These are phyloP conservation scores for Nemophila menziesii DNA, from an alignment of 257 asterid species.

Conservation along the genomic window DNA sequence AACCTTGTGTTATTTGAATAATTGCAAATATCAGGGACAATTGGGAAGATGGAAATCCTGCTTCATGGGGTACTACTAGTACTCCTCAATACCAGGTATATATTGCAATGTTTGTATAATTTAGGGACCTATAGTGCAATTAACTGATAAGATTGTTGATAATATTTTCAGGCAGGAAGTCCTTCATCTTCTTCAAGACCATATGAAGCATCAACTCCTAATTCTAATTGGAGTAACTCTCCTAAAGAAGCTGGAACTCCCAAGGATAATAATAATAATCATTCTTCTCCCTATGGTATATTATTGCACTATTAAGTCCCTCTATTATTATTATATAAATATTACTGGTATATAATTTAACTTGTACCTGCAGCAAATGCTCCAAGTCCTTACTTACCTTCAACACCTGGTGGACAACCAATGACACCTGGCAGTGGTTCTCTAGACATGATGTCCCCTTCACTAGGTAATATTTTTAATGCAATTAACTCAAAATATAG, in stretches of 20 bases:
- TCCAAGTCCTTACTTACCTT: too few species aligned
- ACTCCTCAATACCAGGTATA: conserved; percentile 90
- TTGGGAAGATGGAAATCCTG: conserved; percentile 98
- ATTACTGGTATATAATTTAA: too few species aligned
- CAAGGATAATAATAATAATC: conserved; percentile 57
- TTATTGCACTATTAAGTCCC: too few species aligned
- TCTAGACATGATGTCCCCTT: too few species aligned
- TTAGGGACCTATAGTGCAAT: not conserved
- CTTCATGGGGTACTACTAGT: conserved; percentile 84
- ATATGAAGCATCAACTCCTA: conserved; percentile 97
- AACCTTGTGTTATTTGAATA: conserved; percentile 13
- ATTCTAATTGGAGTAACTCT: conserved; percentile 72
- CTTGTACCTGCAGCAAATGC: too few species aligned
- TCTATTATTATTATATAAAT: too few species aligned
- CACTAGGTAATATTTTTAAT: too few species aligned
- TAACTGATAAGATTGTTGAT: not conserved
- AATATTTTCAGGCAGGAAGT: conserved; percentile 63
- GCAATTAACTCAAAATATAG: too few species aligned
- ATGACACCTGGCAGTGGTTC: too few species aligned
- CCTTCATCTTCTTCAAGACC: conserved; percentile 71
- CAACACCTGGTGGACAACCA: too few species aligned
- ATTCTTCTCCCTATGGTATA: conserved; percentile 85
- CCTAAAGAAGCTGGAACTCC: conserved; percentile 83
- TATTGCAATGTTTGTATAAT: not conserved
- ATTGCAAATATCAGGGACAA: conserved; percentile 55